Percentiles rank a stretch among this genome's conserved stretches.
phyloP scores from a whole-genome alignment of 1,284 basidiomycete species.

The Erythrobasidium hasegawianum region DNA sequence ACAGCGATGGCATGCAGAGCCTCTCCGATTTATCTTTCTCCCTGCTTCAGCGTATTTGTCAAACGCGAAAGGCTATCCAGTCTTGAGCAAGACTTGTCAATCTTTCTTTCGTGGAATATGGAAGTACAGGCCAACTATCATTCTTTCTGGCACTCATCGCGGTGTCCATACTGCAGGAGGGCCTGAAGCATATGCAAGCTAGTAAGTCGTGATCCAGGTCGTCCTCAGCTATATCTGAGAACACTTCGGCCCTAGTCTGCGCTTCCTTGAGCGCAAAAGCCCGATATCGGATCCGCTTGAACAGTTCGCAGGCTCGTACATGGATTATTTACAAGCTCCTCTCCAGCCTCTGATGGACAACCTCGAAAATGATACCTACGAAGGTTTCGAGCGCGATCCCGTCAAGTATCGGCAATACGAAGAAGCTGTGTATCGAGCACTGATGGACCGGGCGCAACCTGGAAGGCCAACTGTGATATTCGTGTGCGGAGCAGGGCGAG shows the following conservation, averaged over 20 bases:
- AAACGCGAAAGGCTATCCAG: constrained; percentile 95
- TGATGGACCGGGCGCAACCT: constrained; percentile 63
- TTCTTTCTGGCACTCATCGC: constrained; percentile 65
- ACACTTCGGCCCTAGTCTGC: too few relatives aligned
- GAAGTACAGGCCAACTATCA: constrained; percentile 64
- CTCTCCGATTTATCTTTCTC: constrained; percentile 78
- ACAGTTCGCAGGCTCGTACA: constrained; percentile 84
- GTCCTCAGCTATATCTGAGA: too few relatives aligned
- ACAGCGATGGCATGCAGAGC: constrained; percentile 86
- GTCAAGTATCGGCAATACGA: constrained; percentile 96
- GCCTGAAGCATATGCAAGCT: constrained; percentile 83
- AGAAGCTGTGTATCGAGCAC: constrained; percentile 80
- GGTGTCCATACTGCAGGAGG: constrained; percentile 73
- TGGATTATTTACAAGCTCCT: constrained; percentile 92
- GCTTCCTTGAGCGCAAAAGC: constrained; percentile 44
- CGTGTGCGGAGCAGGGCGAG: constrained; percentile 91
- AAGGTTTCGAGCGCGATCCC: constrained; percentile 96
- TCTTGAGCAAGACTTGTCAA: constrained; percentile 87
- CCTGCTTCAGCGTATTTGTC: constrained; percentile 88
- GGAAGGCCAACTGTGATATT: constrained; percentile 55
- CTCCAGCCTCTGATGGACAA: constrained; percentile 96
- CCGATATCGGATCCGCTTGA: constrained; percentile 69
- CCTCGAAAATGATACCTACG: constrained; percentile 88
- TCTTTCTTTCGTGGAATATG: constrained; percentile 80
- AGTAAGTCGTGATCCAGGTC: constrained; percentile 56